phyloP scores from a whole-genome alignment of 2,329 filamentous ascomycete genomes.

The Mycosphaerella arachidis region DNA sequence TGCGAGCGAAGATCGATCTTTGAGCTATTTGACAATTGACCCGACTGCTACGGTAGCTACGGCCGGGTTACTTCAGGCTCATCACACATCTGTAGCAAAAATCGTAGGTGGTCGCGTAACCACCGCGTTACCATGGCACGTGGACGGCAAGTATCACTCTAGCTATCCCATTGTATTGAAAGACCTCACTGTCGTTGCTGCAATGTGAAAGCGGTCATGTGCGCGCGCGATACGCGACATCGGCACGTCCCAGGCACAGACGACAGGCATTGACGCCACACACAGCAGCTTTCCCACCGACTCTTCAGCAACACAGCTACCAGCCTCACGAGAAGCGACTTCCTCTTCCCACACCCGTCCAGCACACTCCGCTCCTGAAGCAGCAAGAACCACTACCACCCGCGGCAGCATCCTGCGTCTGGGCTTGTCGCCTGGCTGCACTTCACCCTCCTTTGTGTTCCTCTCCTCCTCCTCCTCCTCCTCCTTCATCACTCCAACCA shows the following conservation, averaged over 20 bases:
- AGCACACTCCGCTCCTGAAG: neutral
- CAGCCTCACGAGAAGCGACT: neutral
- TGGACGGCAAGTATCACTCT: neutral
- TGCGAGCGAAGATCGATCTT: constrained; percentile 57
- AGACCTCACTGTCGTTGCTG: neutral
- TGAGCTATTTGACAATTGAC: constrained; percentile 30
- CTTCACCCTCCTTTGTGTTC: neutral
- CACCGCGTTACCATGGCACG: neutral
- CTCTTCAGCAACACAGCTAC: neutral
- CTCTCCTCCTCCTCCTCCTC: neutral
- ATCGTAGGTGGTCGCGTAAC: neutral
- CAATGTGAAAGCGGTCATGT: neutral
- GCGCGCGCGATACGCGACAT: neutral
- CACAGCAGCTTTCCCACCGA: neutral
- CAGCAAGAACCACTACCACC: constrained; percentile 6
- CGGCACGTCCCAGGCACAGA: neutral
- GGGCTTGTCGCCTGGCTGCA: constrained; percentile 2
- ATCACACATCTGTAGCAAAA: constrained; percentile 17
- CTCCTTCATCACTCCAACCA: constrained; percentile 11
- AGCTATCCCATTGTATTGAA: neutral
- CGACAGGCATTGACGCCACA: neutral
- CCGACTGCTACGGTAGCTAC: constrained; percentile 17
- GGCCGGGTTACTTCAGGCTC: constrained; percentile 22
- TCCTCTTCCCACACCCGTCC: neutral
- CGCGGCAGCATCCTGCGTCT: constrained; percentile 1